Percentiles rank a stretch among this genome's conserved stretches.
Evolutionary conservation across 306 rosid genomes (phyloP).

Genomic region (Sesbania bispinosa): DNA sequence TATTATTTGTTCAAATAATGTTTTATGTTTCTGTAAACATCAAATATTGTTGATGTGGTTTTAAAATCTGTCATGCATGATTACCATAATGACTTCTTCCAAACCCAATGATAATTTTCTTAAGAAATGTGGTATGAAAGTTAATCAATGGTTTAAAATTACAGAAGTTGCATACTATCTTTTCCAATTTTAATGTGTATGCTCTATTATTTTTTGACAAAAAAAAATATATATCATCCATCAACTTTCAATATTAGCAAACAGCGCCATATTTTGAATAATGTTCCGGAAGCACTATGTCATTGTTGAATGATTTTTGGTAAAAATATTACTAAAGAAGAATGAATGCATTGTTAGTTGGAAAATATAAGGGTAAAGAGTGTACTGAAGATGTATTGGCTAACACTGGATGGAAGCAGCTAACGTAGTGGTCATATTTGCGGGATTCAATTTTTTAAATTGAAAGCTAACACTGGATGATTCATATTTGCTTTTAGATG

Average conservation of each 20-base stretch:
- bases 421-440: not conserved
- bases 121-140: no score
- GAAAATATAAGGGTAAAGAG: not conserved
- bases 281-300: not conserved
- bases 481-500: not conserved
- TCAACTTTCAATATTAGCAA: not conserved
- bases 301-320: not conserved
- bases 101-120: not conserved
- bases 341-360: slow-evolving; percentile 1
- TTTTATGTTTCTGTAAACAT: not conserved
- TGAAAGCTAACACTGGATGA: not conserved
- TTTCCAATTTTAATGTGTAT: not conserved
- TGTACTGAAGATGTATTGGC: not conserved
- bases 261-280: not conserved
- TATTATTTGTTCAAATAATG: not conserved
- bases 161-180: not conserved
- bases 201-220: not conserved
- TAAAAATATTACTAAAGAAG: not conserved
- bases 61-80: slow-evolving; percentile 13
- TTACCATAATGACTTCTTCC: not conserved
- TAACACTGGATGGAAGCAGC: not conserved
- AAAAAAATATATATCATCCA: not conserved
- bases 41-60: not conserved
- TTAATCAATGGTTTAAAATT: not conserved
- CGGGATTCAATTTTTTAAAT: not conserved